Evolutionary conservation across 164 flowering plant species (phyloP).

Genomic region (Piper betle): DNA sequence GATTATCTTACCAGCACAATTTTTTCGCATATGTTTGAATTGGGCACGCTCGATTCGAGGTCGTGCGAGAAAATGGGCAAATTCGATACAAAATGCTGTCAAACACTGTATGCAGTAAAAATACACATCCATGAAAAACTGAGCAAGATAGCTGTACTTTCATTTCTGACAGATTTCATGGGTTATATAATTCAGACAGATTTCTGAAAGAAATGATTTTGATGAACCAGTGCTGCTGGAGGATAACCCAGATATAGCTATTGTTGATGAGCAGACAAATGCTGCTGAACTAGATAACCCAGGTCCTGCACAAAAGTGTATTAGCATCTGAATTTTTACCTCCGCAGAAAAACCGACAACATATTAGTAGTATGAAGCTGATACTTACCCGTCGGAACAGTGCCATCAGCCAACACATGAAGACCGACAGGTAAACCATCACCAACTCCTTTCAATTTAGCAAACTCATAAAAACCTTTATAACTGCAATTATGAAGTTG

Average conservation of each 20-base stretch:
- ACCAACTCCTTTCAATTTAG: constrained; percentile 56
- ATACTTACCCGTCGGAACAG: constrained; percentile 75
- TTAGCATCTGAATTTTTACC: background rate
- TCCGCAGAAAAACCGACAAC: background rate
- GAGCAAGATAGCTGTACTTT: too few species aligned
- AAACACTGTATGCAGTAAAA: constrained; percentile 12
- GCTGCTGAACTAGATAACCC: constrained; percentile 98
- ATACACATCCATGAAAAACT: too few species aligned
- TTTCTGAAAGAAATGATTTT: background rate
- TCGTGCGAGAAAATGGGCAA: too few species aligned
- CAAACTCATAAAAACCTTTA: constrained; percentile 80
- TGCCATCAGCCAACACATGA: constrained; percentile 84
- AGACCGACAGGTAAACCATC: constrained; percentile 73
- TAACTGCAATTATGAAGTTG: constrained; percentile 33
- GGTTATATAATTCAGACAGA: background rate
- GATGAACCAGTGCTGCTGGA: background rate
- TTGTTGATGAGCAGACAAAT: constrained; percentile 90
- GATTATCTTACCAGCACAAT: too few species aligned
- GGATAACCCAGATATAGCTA: constrained; percentile 48
- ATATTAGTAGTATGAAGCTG: constrained; percentile 1
- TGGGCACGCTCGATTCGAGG: too few species aligned
- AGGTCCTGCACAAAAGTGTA: constrained; percentile 43
- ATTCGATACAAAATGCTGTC: constrained; percentile 36
- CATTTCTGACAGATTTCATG: too few species aligned
- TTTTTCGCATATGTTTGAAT: too few species aligned